Evolutionary conservation across 495 filamentous ascomycete genomes (phyloP).

Genomic region (Aspergillus sclerotioniger): DNA sequence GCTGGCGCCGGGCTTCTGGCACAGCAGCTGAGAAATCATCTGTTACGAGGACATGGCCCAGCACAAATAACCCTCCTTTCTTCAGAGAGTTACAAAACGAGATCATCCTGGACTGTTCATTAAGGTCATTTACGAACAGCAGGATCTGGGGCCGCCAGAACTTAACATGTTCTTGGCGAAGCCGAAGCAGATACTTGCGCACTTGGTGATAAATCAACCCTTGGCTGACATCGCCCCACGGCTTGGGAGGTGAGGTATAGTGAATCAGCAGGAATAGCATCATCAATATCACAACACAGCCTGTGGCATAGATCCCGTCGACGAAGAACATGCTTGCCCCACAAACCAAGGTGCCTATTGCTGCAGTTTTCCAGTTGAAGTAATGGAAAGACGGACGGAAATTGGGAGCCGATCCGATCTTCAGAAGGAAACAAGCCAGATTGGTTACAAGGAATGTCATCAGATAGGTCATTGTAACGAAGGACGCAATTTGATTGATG

Average conservation of each 20-base stretch:
- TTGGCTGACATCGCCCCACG: slow-evolving; percentile 88
- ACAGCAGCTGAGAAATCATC: slow-evolving; percentile 76
- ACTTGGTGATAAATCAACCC: slow-evolving; percentile 91
- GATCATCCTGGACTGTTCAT: slow-evolving; percentile 74
- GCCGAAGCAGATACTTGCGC: slow-evolving; percentile 77
- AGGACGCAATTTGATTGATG: slow-evolving; percentile 84
- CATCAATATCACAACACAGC: slow-evolving; percentile 70
- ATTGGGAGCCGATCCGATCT: slow-evolving; percentile 90
- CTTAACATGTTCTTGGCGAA: slow-evolving; percentile 87
- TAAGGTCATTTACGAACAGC: slow-evolving; percentile 77
- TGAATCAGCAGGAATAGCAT: slow-evolving; percentile 81
- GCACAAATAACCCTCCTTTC: slow-evolving; percentile 80
- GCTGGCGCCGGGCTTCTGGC: slow-evolving; percentile 76
- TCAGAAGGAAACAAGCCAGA: slow-evolving; percentile 81
- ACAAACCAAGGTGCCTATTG: slow-evolving; percentile 68
- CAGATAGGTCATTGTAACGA: slow-evolving; percentile 85
- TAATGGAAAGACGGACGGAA: slow-evolving; percentile 86
- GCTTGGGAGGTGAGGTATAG: slow-evolving; percentile 78
- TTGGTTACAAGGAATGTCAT: slow-evolving; percentile 68
- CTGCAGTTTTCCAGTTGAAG: slow-evolving; percentile 83
- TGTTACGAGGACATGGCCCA: slow-evolving; percentile 84
- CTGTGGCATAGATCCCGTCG: slow-evolving; percentile 76
- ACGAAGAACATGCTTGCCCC: slow-evolving; percentile 86
- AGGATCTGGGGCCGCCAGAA: slow-evolving; percentile 89
- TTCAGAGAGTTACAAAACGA: slow-evolving; percentile 92